Percentiles rank a stretch among this genome's conserved stretches.
These are phyloP conservation scores for Phytophthora syringae DNA, from an alignment of 352 stramenopile genomes.

Conservation along the genomic window DNA sequence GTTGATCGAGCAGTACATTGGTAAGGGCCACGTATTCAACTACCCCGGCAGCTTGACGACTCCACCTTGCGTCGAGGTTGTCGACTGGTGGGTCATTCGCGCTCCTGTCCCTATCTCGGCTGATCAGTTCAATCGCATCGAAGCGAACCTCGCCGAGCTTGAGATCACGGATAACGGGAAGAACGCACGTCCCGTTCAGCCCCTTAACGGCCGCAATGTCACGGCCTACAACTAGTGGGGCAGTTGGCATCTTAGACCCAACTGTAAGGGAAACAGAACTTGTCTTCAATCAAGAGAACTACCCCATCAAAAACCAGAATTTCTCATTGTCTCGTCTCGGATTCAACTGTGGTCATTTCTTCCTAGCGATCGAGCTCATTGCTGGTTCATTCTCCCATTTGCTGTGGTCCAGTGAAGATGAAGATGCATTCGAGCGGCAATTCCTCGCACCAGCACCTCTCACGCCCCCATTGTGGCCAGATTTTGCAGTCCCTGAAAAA, in stretches of 20 bases:
- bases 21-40: conserved; percentile 48
- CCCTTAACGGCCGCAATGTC: conserved; percentile 31
- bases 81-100: conserved; percentile 44
- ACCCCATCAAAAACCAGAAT: no score
- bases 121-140: conserved; percentile 33
- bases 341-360: conserved; percentile 4
- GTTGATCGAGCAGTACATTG: conserved; percentile 41
- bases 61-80: conserved; percentile 39
- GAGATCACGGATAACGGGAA: conserved; percentile 30
- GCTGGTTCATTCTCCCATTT: conserved; percentile 10
- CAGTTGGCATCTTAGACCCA: neutral
- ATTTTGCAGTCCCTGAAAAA: conserved; percentile 38
- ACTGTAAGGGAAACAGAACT: neutral
- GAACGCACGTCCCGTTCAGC: conserved; percentile 35
- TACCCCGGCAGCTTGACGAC: conserved; percentile 47
- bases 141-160: conserved; percentile 27
- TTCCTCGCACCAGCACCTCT: no score
- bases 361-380: neutral
- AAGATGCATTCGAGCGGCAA: conserved; percentile 9
- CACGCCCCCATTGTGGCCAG: conserved; percentile 1
- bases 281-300: neutral
- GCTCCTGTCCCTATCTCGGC: conserved; percentile 31
- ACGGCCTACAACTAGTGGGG: conserved; percentile 31
- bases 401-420: conserved; percentile 3
- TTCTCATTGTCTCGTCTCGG: conserved; percentile 14